Base-by-base conservation (phyloP, 805 yeast species). In the Zygosaccharomyces pseudorouxii region DNA sequence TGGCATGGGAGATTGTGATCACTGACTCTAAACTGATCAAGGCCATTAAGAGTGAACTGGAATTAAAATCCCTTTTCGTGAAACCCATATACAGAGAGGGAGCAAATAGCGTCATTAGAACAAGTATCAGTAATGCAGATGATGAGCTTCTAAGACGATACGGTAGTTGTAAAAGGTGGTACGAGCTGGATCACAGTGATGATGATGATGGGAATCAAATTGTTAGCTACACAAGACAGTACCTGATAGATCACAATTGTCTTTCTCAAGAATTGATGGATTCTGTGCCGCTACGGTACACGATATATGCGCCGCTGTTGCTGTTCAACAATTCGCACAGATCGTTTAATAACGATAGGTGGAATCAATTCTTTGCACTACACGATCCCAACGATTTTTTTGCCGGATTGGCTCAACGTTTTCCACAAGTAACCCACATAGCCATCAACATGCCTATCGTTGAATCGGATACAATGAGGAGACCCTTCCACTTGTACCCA, bases 381-480 rank as follows among this genome's bases (percentile, higher is more conserved):
- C 45, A 45, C 12, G 42, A 20, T 8, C 37, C 47, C 33, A 33
- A 51, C 1, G 20, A 28, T 9, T 55, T 51, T 52, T 70, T 50
- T 35, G 28, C 49, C 33, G 49, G 51, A 5, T 49, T 73, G 49
- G 45, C 67, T 39, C 22, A 49, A 47, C 38, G 47, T 16, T 56
- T 59, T 29, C 58, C 61, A n/a, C 39, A 50, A 3, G 47, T 66
- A 36, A 78, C 89, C 0, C 90, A 86, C 55, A 63, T 86, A 4
- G 95, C 95, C 0, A 64, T 80, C 4, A 87, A 88, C 55, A 77
- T 74, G 50, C 93, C 95, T 0, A 86, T 88, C 11, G 59, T 67
- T 2, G 74, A 73, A 42, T 55, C 68, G 3, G 86, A 84, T 54
- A 64, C 68, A 4, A 75, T 82, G 75, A 68, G 96, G 36, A 63